These are phyloP conservation scores for Rhodotorula sp. DNA, from an alignment of 1,284 basidiomycete genomes.

Conservation along the genomic window DNA sequence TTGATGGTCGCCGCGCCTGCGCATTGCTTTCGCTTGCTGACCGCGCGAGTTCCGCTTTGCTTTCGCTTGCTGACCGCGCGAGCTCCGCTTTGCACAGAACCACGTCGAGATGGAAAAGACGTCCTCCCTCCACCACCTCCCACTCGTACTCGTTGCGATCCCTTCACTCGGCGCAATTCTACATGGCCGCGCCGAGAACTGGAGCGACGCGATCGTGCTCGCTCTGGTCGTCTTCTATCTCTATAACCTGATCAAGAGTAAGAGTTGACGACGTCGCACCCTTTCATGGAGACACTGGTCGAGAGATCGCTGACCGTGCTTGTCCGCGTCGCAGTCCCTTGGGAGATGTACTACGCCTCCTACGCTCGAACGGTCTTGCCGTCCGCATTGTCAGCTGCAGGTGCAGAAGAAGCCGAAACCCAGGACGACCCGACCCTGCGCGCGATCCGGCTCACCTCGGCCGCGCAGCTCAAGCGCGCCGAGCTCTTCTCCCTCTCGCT, in stretches of 20 bases:
- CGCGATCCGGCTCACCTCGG: constrained; percentile 38
- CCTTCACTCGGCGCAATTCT: constrained; percentile 42
- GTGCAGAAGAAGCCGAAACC: constrained; percentile 6
- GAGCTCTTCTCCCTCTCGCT: constrained; percentile 47
- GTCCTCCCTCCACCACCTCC: constrained; percentile 34
- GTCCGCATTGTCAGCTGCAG: background rate
- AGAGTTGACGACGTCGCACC: background rate
- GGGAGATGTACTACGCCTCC: constrained; percentile 48
- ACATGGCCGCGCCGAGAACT: constrained; percentile 49
- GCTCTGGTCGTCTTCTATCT: constrained; percentile 49
- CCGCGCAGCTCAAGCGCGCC: constrained; percentile 46
- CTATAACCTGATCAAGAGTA: constrained; percentile 44
- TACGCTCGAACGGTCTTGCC: constrained; percentile 44
- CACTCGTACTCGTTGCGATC: constrained; percentile 42
- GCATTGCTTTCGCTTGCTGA: background rate
- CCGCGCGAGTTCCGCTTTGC: background rate
- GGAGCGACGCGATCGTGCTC: constrained; percentile 51
- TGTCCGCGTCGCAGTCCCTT: constrained; percentile 37
- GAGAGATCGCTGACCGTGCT: background rate
- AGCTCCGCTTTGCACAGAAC: background rate
- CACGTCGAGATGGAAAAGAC: constrained; percentile 23
- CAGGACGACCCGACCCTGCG: constrained; percentile 27
- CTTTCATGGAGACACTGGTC: background rate
- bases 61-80: background rate
- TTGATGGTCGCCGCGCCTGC: background rate